These are phyloP conservation scores for Solanum lignicaule DNA, from an alignment of 257 asterid genomes.

Conservation along the genomic window DNA sequence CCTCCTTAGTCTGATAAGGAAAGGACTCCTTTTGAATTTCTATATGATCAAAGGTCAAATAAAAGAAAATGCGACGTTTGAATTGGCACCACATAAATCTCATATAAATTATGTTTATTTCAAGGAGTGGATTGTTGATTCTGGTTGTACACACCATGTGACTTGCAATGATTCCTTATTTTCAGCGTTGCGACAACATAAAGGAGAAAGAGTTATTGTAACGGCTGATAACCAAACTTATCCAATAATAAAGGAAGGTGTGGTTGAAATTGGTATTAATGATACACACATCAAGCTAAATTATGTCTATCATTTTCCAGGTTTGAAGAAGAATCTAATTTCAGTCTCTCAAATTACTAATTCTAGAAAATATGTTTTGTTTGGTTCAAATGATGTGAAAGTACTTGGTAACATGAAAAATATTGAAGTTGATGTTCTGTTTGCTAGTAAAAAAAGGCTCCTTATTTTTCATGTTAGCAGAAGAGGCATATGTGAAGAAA, in stretches of 20 bases:
- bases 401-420: neutral
- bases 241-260: neutral
- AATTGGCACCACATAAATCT: too few relatives aligned
- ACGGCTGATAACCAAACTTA: neutral
- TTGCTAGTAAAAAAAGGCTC: too few relatives aligned
- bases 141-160: neutral
- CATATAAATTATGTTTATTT: too few relatives aligned
- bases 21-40: too few relatives aligned
- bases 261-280: too few relatives aligned
- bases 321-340: slow-evolving; percentile 2
- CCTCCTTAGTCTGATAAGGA: too few relatives aligned
- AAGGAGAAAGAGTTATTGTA: neutral
- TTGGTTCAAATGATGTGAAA: slow-evolving; percentile 5
- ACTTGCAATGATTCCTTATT: neutral
- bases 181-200: neutral
- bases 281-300: neutral
- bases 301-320: slow-evolving; percentile 2
- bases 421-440: too few relatives aligned
- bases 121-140: neutral
- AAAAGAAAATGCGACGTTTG: too few relatives aligned
- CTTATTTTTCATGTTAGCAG: too few relatives aligned
- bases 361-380: slow-evolving; percentile 7
- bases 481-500: too few relatives aligned
- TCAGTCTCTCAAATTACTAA: slow-evolving; percentile 6
- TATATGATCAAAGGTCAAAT: too few relatives aligned